Evolutionary conservation across 495 filamentous ascomycete species (phyloP).

Genomic region (Xylaria scruposa): DNA sequence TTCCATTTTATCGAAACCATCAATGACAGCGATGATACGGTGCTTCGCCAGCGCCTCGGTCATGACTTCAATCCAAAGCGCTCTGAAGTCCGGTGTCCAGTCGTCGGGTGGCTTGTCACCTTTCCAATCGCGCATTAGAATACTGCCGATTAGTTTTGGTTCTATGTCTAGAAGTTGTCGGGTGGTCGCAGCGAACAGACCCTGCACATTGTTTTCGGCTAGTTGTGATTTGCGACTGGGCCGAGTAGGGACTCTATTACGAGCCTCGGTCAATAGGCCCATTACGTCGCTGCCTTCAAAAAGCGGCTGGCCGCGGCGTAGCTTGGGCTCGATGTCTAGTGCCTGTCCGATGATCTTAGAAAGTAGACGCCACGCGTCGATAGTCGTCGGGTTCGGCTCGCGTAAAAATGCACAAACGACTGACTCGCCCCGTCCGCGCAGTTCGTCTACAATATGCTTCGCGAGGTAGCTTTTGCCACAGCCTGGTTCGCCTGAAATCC

Average conservation of each 20-base stretch:
- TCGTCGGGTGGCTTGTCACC: neutral
- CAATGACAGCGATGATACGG: neutral
- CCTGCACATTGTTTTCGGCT: neutral
- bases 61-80: neutral
- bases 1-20: neutral
- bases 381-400: neutral
- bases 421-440: neutral
- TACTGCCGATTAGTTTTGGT: neutral
- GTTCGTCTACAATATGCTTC: neutral
- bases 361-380: neutral
- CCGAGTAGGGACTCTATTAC: neutral
- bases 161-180: neutral
- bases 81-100: neutral
- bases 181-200: neutral
- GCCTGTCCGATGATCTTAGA: neutral
- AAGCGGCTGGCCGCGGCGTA: neutral
- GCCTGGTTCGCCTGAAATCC: neutral
- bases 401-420: neutral
- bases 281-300: neutral
- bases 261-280: neutral
- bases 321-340: neutral
- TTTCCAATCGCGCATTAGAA: neutral
- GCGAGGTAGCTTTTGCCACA: neutral
- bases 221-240: neutral
- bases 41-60: neutral